A percentile compares a stretch with the other conserved stretches of the same genome.
phyloP scores from a whole-genome alignment of 768 basidiomycete species.

The Mycena crocata region DNA sequence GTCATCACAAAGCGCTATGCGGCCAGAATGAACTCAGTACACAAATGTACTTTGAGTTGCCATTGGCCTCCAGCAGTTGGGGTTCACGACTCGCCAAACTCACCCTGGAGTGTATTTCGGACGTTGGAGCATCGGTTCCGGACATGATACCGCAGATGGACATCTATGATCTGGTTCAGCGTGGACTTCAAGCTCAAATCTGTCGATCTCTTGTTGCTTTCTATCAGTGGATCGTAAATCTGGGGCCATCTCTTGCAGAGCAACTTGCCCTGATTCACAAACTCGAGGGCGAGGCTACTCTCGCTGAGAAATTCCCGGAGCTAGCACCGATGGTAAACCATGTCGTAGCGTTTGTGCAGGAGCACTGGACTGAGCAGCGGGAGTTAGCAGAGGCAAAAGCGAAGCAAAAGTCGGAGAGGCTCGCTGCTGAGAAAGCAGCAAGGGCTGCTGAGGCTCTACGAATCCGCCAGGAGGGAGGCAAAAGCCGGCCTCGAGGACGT shows the following conservation, averaged over 20 bases:
- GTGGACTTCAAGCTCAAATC: slow-evolving; percentile 1
- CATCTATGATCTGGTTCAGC: neutral
- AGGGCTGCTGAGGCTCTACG: neutral
- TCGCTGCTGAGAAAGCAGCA: neutral
- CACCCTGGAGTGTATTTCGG: neutral
- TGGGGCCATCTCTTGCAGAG: slow-evolving; percentile 9
- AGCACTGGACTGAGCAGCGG: neutral
- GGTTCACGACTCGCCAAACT: neutral
- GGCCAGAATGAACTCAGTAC: slow-evolving; percentile 18
- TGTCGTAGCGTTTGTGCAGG: neutral
- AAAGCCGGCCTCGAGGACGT: no score
- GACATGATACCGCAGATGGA: neutral
- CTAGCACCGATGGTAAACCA: neutral
- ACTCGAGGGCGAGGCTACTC: neutral
- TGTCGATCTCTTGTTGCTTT: neutral
- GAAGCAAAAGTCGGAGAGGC: neutral
- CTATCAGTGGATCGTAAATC: slow-evolving; percentile 12
- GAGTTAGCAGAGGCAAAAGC: neutral
- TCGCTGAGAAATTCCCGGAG: neutral
- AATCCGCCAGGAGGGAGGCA: no score
- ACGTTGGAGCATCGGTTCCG: neutral
- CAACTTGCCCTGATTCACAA: neutral
- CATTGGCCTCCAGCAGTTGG: neutral
- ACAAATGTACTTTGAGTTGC: slow-evolving; percentile 11
- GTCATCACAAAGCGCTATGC: neutral